Conservation (phyloP, 2,329 filamentous ascomycete genomes). For the Dryadomyces quercus-mongolicae region DNA sequence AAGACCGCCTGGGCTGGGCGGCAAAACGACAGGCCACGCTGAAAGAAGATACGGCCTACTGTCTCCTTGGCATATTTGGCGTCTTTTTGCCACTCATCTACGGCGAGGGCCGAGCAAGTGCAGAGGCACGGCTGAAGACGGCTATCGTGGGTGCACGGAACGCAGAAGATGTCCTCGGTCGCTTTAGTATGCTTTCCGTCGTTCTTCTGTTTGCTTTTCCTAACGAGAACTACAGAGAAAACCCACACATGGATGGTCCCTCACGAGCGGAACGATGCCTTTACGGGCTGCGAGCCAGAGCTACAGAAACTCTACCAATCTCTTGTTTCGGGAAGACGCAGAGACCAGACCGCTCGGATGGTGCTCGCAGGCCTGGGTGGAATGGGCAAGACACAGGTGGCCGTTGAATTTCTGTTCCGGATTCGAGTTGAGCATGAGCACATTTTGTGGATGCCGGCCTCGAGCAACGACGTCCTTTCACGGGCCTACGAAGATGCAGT, state of each 20-base stretch:
- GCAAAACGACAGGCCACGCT: slow-evolving; percentile 6
- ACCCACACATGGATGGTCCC: slow-evolving; percentile 8
- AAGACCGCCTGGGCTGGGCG: slow-evolving; percentile 14
- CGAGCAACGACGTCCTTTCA: slow-evolving; percentile 18
- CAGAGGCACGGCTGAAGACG: slow-evolving; percentile 6
- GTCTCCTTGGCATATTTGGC: slow-evolving; percentile 12
- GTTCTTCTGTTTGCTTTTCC: not conserved
- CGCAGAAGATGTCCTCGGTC: not conserved
- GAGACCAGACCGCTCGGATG: slow-evolving; percentile 10
- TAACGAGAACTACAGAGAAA: not conserved
- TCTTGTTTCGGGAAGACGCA: slow-evolving; percentile 12
- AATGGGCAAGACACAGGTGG: slow-evolving; percentile 27
- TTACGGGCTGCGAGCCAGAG: slow-evolving; percentile 14
- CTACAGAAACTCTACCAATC: slow-evolving; percentile 10
- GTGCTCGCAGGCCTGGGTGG: slow-evolving; percentile 21
- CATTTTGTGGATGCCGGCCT: slow-evolving; percentile 28
- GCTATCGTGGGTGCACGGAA: slow-evolving; percentile 4
- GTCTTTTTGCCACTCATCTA: slow-evolving; percentile 11
- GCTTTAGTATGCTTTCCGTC: not conserved
- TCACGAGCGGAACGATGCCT: slow-evolving; percentile 15
- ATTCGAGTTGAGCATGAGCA: slow-evolving; percentile 17
- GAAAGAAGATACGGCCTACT: slow-evolving; percentile 12
- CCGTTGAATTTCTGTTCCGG: slow-evolving; percentile 21
- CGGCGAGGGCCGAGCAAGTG: slow-evolving; percentile 8
- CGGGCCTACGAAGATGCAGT: slow-evolving; percentile 23